phyloP scores from a whole-genome alignment of 495 filamentous ascomycete species.

The Talaromyces adpressus region DNA sequence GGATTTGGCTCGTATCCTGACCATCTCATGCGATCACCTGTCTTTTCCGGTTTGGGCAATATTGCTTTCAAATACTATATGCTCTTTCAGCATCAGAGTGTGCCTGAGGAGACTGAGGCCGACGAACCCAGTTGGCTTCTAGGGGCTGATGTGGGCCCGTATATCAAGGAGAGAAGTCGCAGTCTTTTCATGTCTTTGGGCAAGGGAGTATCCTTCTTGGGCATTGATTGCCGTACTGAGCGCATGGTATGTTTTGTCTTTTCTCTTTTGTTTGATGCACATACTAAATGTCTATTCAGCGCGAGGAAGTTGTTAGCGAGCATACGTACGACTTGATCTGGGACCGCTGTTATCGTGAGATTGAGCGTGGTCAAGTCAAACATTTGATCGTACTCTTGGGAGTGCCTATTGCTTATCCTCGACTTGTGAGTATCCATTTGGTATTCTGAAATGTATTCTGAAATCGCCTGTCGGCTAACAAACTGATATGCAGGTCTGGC shows the following conservation, averaged over 20 bases:
- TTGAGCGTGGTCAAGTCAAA: conserved; percentile 74
- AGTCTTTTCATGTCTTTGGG: conserved; percentile 84
- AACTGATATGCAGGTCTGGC: conserved; percentile 44
- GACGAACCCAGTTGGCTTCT: conserved; percentile 90
- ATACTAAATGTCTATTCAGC: conserved; percentile 31
- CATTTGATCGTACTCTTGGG: conserved; percentile 83
- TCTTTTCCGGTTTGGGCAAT: conserved; percentile 82
- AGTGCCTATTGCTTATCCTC: conserved; percentile 88
- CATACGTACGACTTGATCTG: conserved; percentile 79
- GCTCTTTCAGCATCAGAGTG: conserved; percentile 93
- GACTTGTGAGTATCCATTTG: conserved; percentile 54
- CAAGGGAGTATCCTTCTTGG: conserved; percentile 70
- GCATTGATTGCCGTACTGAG: conserved; percentile 87
- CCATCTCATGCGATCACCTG: conserved; percentile 83
- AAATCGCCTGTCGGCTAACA: conserved; percentile 5
- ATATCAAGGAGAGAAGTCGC: conserved; percentile 79
- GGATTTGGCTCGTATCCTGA: conserved; percentile 91
- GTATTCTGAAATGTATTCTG: neutral
- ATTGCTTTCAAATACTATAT: conserved; percentile 98
- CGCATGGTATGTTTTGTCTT: conserved; percentile 46
- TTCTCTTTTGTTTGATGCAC: neutral
- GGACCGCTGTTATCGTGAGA: conserved; percentile 72
- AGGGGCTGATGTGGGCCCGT: conserved; percentile 73
- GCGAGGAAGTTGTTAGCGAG: conserved; percentile 70
- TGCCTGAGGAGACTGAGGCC: conserved; percentile 66